Evolutionary conservation across 352 stramenopile genomes (phyloP).

Genomic region (Achlya hypogyna): DNA sequence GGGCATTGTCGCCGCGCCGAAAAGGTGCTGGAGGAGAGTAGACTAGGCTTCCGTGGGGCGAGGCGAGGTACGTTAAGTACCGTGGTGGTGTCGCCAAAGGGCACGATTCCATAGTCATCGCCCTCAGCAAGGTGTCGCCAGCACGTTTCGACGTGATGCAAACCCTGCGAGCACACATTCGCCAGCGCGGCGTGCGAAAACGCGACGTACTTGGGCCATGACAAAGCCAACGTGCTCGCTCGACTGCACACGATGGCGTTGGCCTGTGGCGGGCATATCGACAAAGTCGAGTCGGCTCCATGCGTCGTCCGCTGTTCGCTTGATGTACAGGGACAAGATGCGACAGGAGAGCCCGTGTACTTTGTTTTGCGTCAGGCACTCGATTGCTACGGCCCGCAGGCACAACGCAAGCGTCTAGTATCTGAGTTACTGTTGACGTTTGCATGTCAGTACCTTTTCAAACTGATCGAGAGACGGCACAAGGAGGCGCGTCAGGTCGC

Average conservation of each 20-base stretch:
- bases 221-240: not conserved
- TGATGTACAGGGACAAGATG: conserved; percentile 5
- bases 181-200: not conserved
- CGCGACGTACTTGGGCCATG: conserved; percentile 4
- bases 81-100: not conserved
- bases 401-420: not conserved
- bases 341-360: not conserved
- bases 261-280: not conserved
- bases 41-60: not conserved
- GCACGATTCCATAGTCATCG: not conserved
- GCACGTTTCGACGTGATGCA: not conserved
- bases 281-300: conserved; percentile 17
- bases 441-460: not conserved
- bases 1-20: not conserved
- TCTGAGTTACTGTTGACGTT: not conserved
- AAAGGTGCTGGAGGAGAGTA: conserved; percentile 1
- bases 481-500: conserved; percentile 3
- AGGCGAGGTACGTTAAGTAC: not conserved
- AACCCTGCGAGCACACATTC: conserved; percentile 4
- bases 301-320: not conserved
- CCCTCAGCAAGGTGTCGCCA: not conserved
- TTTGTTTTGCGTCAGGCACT: conserved; percentile 7
- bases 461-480: not conserved
- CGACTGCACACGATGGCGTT: not conserved
- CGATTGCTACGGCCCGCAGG: conserved; percentile 1